Evolutionary conservation across 2,329 filamentous ascomycete genomes (phyloP).

Genomic region (Fusarium protoensiforme): DNA sequence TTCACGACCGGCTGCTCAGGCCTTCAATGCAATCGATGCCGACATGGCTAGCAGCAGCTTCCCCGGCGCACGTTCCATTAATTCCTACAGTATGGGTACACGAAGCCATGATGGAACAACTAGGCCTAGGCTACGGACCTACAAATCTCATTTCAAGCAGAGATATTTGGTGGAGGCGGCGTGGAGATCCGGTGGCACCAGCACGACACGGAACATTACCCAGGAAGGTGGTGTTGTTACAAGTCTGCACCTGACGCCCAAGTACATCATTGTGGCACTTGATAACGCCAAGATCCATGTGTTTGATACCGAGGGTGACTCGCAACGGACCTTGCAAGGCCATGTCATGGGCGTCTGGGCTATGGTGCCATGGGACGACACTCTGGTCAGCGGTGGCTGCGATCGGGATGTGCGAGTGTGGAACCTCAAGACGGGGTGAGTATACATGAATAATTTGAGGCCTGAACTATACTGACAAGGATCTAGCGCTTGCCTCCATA

Average conservation of each 20-base stretch:
- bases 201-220: constrained; percentile 87
- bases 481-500: constrained; percentile 77
- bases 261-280: constrained; percentile 96
- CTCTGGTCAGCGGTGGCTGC: constrained; percentile 94
- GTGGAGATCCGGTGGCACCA: constrained; percentile 91
- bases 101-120: constrained; percentile 67
- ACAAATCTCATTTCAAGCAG: constrained; percentile 98
- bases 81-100: constrained; percentile 51
- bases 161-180: constrained; percentile 96
- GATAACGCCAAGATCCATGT: constrained; percentile 99
- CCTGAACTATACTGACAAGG: constrained; percentile 32
- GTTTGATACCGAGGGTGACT: constrained; percentile 90
- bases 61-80: constrained; percentile 55
- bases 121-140: constrained; percentile 77
- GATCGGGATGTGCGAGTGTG: constrained; percentile 97
- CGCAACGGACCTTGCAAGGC: constrained; percentile 88
- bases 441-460: background rate
- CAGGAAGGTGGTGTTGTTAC: constrained; percentile 98
- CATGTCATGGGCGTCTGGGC: constrained; percentile 99
- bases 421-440: constrained; percentile 93
- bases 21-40: constrained; percentile 49
- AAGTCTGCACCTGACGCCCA: constrained; percentile 90
- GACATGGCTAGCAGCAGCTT: constrained; percentile 54
- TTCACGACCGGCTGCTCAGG: constrained; percentile 44
- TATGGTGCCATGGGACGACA: constrained; percentile 98